A percentile compares a stretch with the other conserved stretches of the same genome.
Evolutionary conservation across 805 yeast species (phyloP).

Genomic region (Starmerella lactis-condensi): DNA sequence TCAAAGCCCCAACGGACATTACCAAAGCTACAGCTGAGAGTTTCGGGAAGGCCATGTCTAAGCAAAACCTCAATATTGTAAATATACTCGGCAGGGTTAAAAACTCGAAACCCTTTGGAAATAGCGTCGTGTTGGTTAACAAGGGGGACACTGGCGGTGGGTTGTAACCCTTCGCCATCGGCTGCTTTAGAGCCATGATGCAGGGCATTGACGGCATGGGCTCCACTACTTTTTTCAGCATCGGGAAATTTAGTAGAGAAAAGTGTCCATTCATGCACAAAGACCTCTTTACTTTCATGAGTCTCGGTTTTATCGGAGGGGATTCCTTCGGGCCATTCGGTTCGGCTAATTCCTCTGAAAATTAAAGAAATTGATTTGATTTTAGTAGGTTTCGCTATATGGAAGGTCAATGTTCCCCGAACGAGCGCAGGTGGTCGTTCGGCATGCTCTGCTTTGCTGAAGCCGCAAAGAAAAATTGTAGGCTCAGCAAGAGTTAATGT

Average conservation of each 20-base stretch:
- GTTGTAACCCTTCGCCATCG: constrained; percentile 3
- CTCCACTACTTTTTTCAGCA: constrained; percentile 29
- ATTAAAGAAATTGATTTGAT: constrained; percentile 43
- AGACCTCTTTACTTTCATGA: constrained; percentile 43
- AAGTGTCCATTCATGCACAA: constrained; percentile 84
- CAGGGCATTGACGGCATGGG: constrained; percentile 23
- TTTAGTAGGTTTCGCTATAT: constrained; percentile 54
- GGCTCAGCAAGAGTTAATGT: constrained; percentile 47
- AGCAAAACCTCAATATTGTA: constrained; percentile 83
- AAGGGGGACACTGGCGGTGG: constrained; percentile 4
- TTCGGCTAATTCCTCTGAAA: constrained; percentile 51
- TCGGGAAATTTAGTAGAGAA: constrained; percentile 27
- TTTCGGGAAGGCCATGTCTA: constrained; percentile 66
- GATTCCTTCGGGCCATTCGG: constrained; percentile 97
- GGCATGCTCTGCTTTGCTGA: constrained; percentile 41
- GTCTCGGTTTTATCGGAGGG: constrained; percentile 68
- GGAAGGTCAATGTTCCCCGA: constrained; percentile 57
- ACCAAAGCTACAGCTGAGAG: constrained; percentile 65
- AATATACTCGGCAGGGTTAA: constrained; percentile 76
- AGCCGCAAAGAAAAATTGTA: constrained; percentile 64
- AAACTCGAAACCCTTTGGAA: constrained; percentile 29
- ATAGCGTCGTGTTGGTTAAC: constrained; percentile 15
- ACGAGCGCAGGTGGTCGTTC: constrained; percentile 60
- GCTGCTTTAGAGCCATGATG: constrained; percentile 4
- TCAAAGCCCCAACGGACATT: constrained; percentile 51